Conservation (phyloP, 306 rosid species). For the Mucuna pruriens region DNA sequence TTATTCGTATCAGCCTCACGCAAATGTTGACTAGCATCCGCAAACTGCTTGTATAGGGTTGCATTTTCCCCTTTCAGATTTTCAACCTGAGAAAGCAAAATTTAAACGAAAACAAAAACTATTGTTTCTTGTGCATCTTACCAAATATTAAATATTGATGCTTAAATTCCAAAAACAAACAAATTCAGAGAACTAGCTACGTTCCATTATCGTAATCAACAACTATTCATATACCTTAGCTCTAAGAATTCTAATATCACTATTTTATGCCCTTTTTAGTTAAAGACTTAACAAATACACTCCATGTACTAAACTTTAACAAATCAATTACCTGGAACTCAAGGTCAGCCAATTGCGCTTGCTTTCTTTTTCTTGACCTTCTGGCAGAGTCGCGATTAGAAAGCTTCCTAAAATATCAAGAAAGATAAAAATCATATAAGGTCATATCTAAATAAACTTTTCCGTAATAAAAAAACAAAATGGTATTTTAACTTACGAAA, state of each 20-base stretch:
- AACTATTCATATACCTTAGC: not conserved
- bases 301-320: not conserved
- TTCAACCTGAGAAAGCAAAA: constrained; percentile 57
- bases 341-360: constrained; percentile 70
- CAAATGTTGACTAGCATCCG: constrained; percentile 69
- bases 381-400: constrained; percentile 87
- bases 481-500: too few relatives aligned
- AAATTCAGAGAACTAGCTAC: not conserved
- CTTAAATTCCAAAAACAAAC: constrained; percentile 19
- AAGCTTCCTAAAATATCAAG: constrained; percentile 81
- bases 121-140: not conserved
- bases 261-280: not conserved
- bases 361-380: constrained; percentile 88
- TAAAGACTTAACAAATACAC: not conserved
- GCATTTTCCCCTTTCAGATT: constrained; percentile 69
- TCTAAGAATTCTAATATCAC: not conserved
- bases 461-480: too few relatives aligned
- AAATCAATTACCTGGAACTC: constrained; percentile 67
- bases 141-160: not conserved
- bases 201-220: not conserved
- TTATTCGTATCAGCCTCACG: constrained; percentile 77
- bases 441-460: too few relatives aligned
- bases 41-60: constrained; percentile 60
- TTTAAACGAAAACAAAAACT: constrained; percentile 5
- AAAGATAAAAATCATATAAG: too few relatives aligned